phyloP scores from a whole-genome alignment of 2,329 filamentous ascomycete genomes.

The Macroventuria anomochaeta region DNA sequence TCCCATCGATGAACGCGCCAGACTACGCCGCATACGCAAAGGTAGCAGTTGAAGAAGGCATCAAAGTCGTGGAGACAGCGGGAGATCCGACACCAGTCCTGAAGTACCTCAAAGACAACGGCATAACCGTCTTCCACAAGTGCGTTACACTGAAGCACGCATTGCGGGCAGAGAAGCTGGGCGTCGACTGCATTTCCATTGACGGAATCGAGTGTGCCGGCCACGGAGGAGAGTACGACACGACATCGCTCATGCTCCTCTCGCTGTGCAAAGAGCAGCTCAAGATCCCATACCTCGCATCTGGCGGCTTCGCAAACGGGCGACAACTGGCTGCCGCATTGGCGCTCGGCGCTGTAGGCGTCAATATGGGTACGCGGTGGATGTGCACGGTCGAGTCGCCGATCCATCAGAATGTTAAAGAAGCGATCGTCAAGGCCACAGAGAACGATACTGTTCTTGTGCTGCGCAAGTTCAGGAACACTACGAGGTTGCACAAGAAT shows the following conservation, averaged over 20 bases:
- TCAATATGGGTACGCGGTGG: constrained; percentile 41
- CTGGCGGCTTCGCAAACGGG: constrained; percentile 38
- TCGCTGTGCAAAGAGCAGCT: constrained; percentile 34
- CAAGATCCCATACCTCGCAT: constrained; percentile 38
- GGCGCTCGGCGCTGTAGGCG: constrained; percentile 32
- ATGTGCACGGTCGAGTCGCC: constrained; percentile 38
- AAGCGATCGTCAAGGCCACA: constrained; percentile 33
- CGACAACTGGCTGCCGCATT: constrained; percentile 35
- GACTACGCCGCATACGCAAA: constrained; percentile 36
- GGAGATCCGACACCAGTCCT: constrained; percentile 36
- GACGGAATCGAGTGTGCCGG: constrained; percentile 40
- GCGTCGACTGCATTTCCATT: constrained; percentile 36
- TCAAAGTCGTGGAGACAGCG: constrained; percentile 37
- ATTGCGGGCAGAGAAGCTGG: constrained; percentile 32
- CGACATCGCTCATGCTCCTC: constrained; percentile 58
- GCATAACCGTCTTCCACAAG: constrained; percentile 36
- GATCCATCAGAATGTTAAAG: constrained; percentile 36
- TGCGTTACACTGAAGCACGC: constrained; percentile 37
- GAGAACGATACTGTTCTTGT: constrained; percentile 36
- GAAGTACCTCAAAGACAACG: constrained; percentile 36
- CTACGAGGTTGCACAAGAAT: constrained; percentile 36
- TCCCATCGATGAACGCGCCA: constrained; percentile 37
- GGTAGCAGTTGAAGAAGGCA: constrained; percentile 35
- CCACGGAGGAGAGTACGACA: constrained; percentile 61
- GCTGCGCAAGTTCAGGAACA: constrained; percentile 38